Evolutionary conservation across 179 eudicot genomes (phyloP).

Genomic region (Camellia oleifera): DNA sequence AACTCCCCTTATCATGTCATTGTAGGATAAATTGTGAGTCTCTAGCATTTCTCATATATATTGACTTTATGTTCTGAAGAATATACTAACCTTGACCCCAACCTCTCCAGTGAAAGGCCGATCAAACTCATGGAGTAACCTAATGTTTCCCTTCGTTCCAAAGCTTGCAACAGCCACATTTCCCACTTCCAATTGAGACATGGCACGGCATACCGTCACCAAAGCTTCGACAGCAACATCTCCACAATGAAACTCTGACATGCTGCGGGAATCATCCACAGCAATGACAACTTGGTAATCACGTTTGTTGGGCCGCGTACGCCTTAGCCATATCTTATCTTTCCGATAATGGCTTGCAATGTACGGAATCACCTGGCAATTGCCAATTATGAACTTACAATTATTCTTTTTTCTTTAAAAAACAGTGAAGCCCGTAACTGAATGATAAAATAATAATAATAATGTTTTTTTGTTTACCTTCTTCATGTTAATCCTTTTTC

Average conservation of each 20-base stretch:
- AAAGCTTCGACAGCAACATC: conserved; percentile 91
- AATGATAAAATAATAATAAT: background rate
- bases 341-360: conserved; percentile 92
- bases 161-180: conserved; percentile 91
- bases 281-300: conserved; percentile 95
- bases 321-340: conserved; percentile 97
- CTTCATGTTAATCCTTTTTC: conserved; percentile 98
- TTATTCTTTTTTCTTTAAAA: background rate
- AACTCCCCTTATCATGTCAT: too few species aligned
- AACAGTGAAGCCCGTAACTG: background rate
- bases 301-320: conserved; percentile 89
- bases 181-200: conserved; percentile 96
- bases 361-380: conserved; percentile 76
- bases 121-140: conserved; percentile 84
- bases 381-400: background rate
- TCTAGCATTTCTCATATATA: background rate
- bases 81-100: conserved; percentile 74
- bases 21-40: too few species aligned
- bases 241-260: conserved; percentile 88
- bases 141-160: conserved; percentile 83
- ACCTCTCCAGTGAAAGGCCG: conserved; percentile 84
- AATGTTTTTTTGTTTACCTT: conserved; percentile 44
- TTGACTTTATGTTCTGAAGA: background rate
- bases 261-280: conserved; percentile 96
- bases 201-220: conserved; percentile 96